Conservation (phyloP, 148 eudicot genomes). For the Rheum nobile region DNA sequence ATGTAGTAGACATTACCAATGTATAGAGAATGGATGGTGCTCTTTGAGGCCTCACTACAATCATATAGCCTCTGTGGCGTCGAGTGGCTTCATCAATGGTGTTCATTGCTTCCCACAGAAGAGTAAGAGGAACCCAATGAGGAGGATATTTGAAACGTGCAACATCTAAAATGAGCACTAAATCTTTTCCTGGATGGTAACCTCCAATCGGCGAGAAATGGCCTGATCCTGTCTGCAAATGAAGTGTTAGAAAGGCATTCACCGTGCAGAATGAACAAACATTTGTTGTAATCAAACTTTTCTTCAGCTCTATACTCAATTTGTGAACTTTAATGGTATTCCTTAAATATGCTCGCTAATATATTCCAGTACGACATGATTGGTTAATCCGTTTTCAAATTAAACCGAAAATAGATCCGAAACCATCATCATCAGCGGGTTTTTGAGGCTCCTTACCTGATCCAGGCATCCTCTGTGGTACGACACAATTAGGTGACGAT, state of each 20-base stretch:
- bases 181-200: conserved; percentile 74
- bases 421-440: too few species aligned
- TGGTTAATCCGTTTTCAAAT: too few species aligned
- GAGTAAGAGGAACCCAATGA: conserved; percentile 81
- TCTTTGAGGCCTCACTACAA: conserved; percentile 54
- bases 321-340: too few species aligned
- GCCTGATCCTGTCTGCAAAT: conserved; percentile 68
- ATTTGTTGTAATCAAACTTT: too few species aligned
- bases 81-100: conserved; percentile 55
- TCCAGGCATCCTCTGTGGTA: conserved; percentile 62
- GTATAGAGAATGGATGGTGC: conserved; percentile 76
- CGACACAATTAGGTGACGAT: conserved; percentile 64
- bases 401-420: too few species aligned
- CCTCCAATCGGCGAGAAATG: conserved; percentile 97
- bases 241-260: not conserved
- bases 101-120: conserved; percentile 94
- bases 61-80: conserved; percentile 76
- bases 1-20: too few species aligned
- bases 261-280: not conserved
- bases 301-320: too few species aligned
- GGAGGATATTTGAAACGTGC: conserved; percentile 96
- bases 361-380: too few species aligned
- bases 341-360: too few species aligned
- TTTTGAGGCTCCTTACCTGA: too few species aligned
- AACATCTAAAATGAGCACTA: conserved; percentile 81